A percentile compares a stretch with the other conserved stretches of the same genome.
phyloP scores from a whole-genome alignment of 106 monocot species.

The Acanthochlamys bracteata region DNA sequence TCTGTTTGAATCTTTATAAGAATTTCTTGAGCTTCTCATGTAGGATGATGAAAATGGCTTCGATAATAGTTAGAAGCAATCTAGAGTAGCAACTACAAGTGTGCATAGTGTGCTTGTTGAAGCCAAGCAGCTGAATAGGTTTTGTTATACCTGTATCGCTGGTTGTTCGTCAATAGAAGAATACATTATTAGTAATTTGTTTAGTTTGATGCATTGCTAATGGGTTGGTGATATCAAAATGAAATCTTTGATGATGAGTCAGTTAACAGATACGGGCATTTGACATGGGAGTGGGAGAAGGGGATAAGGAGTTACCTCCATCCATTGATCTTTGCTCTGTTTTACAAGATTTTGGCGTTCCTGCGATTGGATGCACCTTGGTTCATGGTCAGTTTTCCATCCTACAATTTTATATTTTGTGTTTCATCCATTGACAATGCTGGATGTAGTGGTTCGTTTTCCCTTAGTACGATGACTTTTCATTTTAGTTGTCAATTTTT shows the following conservation, averaged over 20 bases:
- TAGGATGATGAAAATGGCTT: too few relatives aligned
- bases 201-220: neutral
- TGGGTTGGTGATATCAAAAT: neutral
- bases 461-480: too few relatives aligned
- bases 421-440: too few relatives aligned
- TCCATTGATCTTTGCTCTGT: conserved; percentile 59
- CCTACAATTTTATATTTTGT: too few relatives aligned
- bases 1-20: too few relatives aligned
- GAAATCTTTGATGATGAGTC: neutral
- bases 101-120: too few relatives aligned
- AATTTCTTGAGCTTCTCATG: too few relatives aligned
- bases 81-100: too few relatives aligned
- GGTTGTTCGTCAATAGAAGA: neutral
- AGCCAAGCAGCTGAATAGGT: too few relatives aligned
- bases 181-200: neutral
- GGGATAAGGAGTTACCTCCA: conserved; percentile 84
- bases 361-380: conserved; percentile 59
- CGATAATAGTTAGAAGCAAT: too few relatives aligned
- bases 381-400: conserved; percentile 51
- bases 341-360: conserved; percentile 64
- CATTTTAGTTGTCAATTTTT: too few relatives aligned
- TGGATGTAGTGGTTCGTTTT: too few relatives aligned
- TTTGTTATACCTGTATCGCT: neutral
- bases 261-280: conserved; percentile 61
- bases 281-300: conserved; percentile 91